Percentiles rank a stretch among this genome's conserved stretches.
phyloP scores from a whole-genome alignment of 345 rosid genomes.

The Eucalyptus pauciflora region DNA sequence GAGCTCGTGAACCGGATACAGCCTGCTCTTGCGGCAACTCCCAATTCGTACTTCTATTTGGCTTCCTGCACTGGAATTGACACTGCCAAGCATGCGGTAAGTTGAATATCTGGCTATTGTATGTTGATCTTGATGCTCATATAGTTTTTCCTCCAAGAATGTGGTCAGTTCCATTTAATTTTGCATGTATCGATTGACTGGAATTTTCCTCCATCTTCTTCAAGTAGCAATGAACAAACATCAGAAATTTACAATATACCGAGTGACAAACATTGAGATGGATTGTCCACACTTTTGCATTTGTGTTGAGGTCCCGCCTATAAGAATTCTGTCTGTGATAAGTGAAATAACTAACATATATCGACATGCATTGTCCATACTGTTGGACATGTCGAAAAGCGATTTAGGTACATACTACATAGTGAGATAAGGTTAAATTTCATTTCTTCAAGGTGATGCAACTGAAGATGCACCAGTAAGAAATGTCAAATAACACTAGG shows the following conservation, averaged over 20 bases:
- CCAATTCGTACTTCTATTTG: constrained; percentile 69
- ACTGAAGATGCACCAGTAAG: background rate
- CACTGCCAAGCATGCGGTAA: constrained; percentile 59
- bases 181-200: background rate
- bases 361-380: too few relatives aligned
- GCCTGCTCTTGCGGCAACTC: constrained; percentile 55
- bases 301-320: too few relatives aligned
- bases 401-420: background rate
- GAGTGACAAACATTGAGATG: too few relatives aligned
- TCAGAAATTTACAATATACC: background rate
- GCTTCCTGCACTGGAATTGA: constrained; percentile 74
- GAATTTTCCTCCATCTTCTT: background rate
- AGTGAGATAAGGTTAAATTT: background rate
- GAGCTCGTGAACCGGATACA: constrained; percentile 86
- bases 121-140: background rate
- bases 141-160: background rate
- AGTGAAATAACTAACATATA: too few relatives aligned
- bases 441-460: background rate
- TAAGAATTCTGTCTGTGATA: too few relatives aligned
- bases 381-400: background rate
- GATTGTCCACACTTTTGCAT: too few relatives aligned
- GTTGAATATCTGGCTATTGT: background rate
- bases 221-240: background rate
- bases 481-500: too few relatives aligned
- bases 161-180: background rate